phyloP scores from a whole-genome alignment of 2,329 filamentous ascomycete species.

The Coniochaeta ligniaria region DNA sequence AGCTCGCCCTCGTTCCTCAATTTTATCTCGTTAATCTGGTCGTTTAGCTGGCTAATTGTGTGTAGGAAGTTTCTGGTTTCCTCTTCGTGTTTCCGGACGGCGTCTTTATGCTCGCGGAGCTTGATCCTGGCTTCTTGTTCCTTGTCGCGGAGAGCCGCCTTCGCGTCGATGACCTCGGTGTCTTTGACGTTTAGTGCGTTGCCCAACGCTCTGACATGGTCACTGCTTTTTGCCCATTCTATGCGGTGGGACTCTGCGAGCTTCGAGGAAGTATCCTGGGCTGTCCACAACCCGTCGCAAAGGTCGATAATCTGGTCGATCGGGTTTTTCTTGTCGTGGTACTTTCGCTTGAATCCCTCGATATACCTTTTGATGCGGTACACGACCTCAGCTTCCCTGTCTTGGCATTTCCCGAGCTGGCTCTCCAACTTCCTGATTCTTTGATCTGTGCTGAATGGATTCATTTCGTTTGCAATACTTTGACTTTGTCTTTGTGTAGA shows the following conservation, averaged over 20 bases:
- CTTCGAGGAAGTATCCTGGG: background rate
- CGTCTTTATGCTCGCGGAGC: background rate
- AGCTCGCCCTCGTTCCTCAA: background rate
- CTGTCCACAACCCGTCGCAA: background rate
- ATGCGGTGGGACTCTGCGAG: background rate
- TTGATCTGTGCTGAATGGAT: background rate
- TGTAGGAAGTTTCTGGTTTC: background rate
- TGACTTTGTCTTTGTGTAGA: background rate
- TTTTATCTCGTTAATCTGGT: background rate
- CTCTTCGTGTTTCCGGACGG: background rate
- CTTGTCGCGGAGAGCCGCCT: background rate
- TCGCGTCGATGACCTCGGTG: background rate
- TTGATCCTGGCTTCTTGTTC: background rate
- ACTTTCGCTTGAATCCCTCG: background rate
- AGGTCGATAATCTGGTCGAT: background rate
- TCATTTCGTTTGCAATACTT: background rate
- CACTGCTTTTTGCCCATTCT: background rate
- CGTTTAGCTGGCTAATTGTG: background rate
- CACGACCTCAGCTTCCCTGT: background rate
- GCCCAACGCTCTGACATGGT: background rate
- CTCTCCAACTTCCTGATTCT: background rate
- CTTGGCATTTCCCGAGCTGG: background rate
- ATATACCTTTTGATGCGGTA: background rate
- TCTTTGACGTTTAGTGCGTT: background rate
- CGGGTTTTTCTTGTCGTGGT: background rate